phyloP scores from a whole-genome alignment of 768 basidiomycete genomes.

The Boletus tylopilopsis region DNA sequence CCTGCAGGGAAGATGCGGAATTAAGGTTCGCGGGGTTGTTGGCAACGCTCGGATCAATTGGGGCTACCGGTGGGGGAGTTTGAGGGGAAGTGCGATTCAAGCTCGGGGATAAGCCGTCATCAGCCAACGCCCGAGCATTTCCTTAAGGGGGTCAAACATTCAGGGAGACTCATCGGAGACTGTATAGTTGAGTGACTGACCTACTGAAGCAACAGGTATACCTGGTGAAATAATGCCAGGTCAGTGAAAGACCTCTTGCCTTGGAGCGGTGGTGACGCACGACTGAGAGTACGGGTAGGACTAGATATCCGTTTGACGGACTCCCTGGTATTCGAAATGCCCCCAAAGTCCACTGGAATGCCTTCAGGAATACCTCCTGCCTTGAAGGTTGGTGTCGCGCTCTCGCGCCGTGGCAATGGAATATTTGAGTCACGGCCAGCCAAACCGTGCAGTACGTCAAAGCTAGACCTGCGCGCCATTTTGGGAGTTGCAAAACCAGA shows the following conservation, averaged over 20 bases:
- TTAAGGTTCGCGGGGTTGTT: slow-evolving; percentile 27
- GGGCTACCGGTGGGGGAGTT: slow-evolving; percentile 28
- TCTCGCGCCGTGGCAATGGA: slow-evolving; percentile 62
- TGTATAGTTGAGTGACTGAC: slow-evolving; percentile 40
- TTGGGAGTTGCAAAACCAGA: slow-evolving; percentile 39
- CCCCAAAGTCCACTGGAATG: slow-evolving; percentile 57
- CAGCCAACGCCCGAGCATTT: slow-evolving; percentile 79
- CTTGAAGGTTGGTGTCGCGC: slow-evolving; percentile 33
- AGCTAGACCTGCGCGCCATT: slow-evolving; percentile 62
- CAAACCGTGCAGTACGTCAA: slow-evolving; percentile 63
- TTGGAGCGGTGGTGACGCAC: slow-evolving; percentile 45
- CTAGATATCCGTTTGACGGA: slow-evolving; percentile 55
- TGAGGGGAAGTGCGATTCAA: slow-evolving; percentile 29
- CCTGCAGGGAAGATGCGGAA: slow-evolving; percentile 38
- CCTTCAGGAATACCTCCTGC: slow-evolving; percentile 68
- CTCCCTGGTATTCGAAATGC: slow-evolving; percentile 35
- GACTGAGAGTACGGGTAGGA: slow-evolving; percentile 75
- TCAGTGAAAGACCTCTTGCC: slow-evolving; percentile 19
- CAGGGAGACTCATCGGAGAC: slow-evolving; percentile 11
- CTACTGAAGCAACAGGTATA: slow-evolving; percentile 75
- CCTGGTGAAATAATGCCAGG: slow-evolving; percentile 40
- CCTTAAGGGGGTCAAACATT: slow-evolving; percentile 43
- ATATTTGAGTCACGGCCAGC: slow-evolving; percentile 75
- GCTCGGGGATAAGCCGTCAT: slow-evolving; percentile 52
- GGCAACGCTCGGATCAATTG: slow-evolving; percentile 35